Base-by-base conservation (phyloP, 805 yeast genomes). In the Blastobotrys terrestris region DNA sequence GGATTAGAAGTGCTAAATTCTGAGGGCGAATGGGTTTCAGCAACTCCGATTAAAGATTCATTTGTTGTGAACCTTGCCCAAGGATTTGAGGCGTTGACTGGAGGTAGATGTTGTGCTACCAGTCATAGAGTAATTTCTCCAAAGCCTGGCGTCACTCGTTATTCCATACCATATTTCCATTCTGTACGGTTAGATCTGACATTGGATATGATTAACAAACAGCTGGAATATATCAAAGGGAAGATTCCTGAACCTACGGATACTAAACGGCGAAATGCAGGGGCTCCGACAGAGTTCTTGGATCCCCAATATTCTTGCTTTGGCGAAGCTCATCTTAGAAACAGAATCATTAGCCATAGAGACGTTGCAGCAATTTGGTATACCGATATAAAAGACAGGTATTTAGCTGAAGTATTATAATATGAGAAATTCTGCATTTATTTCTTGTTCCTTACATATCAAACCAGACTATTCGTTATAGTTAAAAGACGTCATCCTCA, bases 51-150 rank as follows among this genome's bases (percentile, higher is more conserved):
- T 13, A 72, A 74, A 0, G 71, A 72, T 20, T 65, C 78, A 1
- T 68, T 79, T 46, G 84, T 81, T 5, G 81, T 81, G 2, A 79
- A 79, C 56, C 80, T 75, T 14, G 85, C 85, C 13, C 84, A 80
- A 60, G 80, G 84, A 2, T 71, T 81, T 44, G 85, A 81, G 61
- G 82, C 83, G 1, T 66, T 81, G 41, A 77, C 84, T 3, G 73
- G 73, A 40, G 85, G 84, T 0, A 76, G 77, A 3, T 79, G 84
- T 58, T 76, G 76, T 49, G 83, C 85, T 18, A 79, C 85, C 0
- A 77, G 80, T 15, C 86, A 81, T 60, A 67, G 77, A 44, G 84
- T 80, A 6, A 58, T 70, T 49, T 71, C 73, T 18, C 83, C 81
- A 1, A 55, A 66, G 45, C 64, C 70, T 22, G 57, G 56, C 46